phyloP scores from a whole-genome alignment of 768 basidiomycete species.

The Mycena haematopus region DNA sequence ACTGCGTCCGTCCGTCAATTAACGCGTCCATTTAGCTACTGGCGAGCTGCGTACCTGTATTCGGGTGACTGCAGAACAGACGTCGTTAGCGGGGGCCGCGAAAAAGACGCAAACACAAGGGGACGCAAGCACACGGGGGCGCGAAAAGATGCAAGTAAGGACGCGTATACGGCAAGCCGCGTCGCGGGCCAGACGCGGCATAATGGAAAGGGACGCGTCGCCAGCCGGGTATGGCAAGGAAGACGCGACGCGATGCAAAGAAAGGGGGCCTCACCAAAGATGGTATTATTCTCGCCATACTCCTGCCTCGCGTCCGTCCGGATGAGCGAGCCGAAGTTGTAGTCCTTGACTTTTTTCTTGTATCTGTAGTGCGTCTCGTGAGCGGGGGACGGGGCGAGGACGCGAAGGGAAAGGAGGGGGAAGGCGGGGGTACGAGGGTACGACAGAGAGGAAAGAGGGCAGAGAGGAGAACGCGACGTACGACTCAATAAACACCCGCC shows the following conservation, averaged over 20 bases:
- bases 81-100: neutral
- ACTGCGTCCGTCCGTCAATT: conserved; percentile 49
- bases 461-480: conserved; percentile 35
- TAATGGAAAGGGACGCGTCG: too few relatives aligned
- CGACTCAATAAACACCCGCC: conserved; percentile 87
- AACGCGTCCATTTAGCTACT: conserved; percentile 7
- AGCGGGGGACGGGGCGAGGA: too few relatives aligned
- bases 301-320: conserved; percentile 79
- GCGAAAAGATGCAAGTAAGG: too few relatives aligned
- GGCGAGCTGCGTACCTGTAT: conserved; percentile 61
- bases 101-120: too few relatives aligned
- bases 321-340: conserved; percentile 96
- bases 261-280: conserved; percentile 67
- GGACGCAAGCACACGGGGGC: too few relatives aligned
- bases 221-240: too few relatives aligned
- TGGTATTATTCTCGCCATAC: conserved; percentile 91
- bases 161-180: too few relatives aligned
- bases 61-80: conserved; percentile 57
- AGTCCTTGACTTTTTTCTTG: conserved; percentile 89
- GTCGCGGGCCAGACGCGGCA: too few relatives aligned
- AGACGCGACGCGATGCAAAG: too few relatives aligned
- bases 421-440: too few relatives aligned
- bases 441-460: too few relatives aligned
- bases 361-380: conserved; percentile 55
- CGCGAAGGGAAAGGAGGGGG: too few relatives aligned